Percentiles rank a stretch among this genome's conserved stretches.
phyloP scores from a whole-genome alignment of 2,329 filamentous ascomycete species.

The Fusarium veterinarium region DNA sequence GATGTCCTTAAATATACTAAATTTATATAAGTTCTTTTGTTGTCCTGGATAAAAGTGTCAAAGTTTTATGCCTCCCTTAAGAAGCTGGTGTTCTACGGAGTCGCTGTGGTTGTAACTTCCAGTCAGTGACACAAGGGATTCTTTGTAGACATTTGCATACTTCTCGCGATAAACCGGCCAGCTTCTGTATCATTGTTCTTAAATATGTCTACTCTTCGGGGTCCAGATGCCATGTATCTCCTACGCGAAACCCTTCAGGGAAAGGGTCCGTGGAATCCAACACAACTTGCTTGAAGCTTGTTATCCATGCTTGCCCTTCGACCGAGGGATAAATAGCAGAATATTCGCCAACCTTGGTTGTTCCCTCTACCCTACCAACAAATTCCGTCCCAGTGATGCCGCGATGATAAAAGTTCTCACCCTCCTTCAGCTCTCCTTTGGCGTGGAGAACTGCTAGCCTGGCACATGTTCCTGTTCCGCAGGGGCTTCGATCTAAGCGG shows the following conservation, averaged over 20 bases:
- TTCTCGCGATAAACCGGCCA: rapidly evolving
- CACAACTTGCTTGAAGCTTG: slow-evolving; percentile 30
- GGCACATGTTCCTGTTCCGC: slow-evolving; percentile 33
- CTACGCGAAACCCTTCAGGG: slow-evolving; percentile 24
- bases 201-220: not conserved
- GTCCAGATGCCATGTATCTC: slow-evolving; percentile 24
- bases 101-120: not conserved
- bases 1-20: no score
- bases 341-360: slow-evolving; percentile 14
- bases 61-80: no score
- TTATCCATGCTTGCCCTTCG: slow-evolving; percentile 25
- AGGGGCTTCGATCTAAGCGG: slow-evolving; percentile 27
- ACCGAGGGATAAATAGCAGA: slow-evolving; percentile 25
- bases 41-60: no score
- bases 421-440: slow-evolving; percentile 15
- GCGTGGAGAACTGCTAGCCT: slow-evolving; percentile 25
- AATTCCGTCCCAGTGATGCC: slow-evolving; percentile 30
- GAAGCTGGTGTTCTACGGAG: no score
- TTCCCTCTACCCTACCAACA: slow-evolving; percentile 7
- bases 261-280: slow-evolving; percentile 29
- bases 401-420: slow-evolving; percentile 18
- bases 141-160: not conserved
- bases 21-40: no score
- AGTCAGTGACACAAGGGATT: rapidly evolving
- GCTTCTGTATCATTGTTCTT: not conserved